These are phyloP conservation scores for Chamaecrista fasciculata DNA, from an alignment of 306 rosid genomes.

Conservation along the genomic window DNA sequence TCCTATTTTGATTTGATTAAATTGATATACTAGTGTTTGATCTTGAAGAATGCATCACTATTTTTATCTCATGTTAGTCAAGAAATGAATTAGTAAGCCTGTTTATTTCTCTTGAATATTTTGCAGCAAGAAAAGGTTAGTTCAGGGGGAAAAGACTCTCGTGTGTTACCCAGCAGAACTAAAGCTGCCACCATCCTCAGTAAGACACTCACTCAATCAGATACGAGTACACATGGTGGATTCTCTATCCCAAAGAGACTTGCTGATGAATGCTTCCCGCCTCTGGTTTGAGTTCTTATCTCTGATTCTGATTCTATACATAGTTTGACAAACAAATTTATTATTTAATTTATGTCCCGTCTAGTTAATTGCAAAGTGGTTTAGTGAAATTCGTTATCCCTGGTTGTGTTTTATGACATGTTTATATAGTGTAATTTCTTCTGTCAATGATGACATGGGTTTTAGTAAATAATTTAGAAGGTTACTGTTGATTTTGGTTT, in stretches of 20 bases:
- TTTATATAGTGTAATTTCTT: not conserved
- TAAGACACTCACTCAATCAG: constrained; percentile 68
- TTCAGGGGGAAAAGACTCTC: constrained; percentile 20
- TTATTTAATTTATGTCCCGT: not conserved
- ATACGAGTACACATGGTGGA: constrained; percentile 75
- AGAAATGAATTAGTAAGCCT: constrained; percentile 2
- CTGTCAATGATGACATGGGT: not conserved
- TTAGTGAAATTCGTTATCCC: not conserved
- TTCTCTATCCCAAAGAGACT: constrained; percentile 57
- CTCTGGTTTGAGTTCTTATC: constrained; percentile 54
- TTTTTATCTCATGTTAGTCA: not conserved
- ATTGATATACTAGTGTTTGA: constrained; percentile 4
- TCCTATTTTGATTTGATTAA: not conserved
- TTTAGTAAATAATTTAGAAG: not conserved
- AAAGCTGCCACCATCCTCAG: constrained; percentile 18
- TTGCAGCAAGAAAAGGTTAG: constrained; percentile 40
- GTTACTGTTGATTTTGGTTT: not conserved
- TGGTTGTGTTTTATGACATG: not conserved
- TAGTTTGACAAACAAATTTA: not conserved
- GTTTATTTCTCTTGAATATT: constrained; percentile 9
- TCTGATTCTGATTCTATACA: not conserved
- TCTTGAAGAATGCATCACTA: constrained; percentile 6
- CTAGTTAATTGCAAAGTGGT: not conserved
- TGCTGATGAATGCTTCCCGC: constrained; percentile 59
- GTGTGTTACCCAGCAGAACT: constrained; percentile 22